Evolutionary conservation across 805 yeast species (phyloP), one percentile per base, ranked within the genome.

Genomic region (Wickerhamomyces bovis): DNA sequence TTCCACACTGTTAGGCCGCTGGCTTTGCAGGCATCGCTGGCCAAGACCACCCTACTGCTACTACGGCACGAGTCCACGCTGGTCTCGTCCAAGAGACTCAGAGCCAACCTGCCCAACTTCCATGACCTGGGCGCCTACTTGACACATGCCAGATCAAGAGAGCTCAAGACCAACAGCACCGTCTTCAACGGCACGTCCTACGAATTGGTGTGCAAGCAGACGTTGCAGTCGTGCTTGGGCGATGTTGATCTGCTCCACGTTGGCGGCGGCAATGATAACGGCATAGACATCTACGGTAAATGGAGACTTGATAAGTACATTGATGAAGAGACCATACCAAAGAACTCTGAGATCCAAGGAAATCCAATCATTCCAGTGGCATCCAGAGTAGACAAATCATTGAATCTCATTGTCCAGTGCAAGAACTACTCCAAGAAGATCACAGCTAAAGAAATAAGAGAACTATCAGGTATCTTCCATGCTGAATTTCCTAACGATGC

Each of bases 231-330:
- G 11, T 38, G 45, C 8, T 35, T 56, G 3, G 23, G 39, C 4
- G 47, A 52, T 9, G 8, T 41, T 1, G 23, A 44, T 1, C 22
- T 57, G 31, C 20, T 9, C 2, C 57, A 56, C 31, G 49, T 42
- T 35, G 63, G 63, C n/a, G 63, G 63, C 0, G 38, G 58, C 2
- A 51, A 50, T 39, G 63, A 59, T 42, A 53, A 57, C 19, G 63
- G 63, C 1, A 52, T 53, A 18, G 63, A 59, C 42, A 50, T 58
- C 1, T 47, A 49, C 1, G 63, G 60, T 1, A 25, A 39, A 21
- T 57, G 61, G 61, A 48, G 53, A 35, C 23, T 57, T 2, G 26
- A 46, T 1, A 18, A 36, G 2, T 44, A 30, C 23, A 8, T 19
- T 9, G 26, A 19, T 26, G 4, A 6, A 3, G 35, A 22, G n/a